phyloP scores from a whole-genome alignment of 768 basidiomycete genomes.

The Russula emetica region DNA sequence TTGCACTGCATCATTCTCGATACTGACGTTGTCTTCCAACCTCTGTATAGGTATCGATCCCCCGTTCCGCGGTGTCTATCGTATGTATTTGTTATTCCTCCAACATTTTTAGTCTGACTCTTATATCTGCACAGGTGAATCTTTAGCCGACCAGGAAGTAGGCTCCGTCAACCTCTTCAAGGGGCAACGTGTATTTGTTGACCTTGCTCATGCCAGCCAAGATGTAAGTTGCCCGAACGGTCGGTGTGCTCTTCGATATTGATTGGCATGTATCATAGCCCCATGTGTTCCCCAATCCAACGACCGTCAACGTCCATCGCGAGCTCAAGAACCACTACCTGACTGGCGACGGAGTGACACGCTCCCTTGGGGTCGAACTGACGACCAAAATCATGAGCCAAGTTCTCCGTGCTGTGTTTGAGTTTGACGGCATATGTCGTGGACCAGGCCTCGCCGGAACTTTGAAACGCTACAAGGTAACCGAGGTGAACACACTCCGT shows the following conservation, averaged over 20 bases:
- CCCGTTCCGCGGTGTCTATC: constrained; percentile 64
- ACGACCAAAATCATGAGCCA: constrained; percentile 58
- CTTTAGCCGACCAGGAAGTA: constrained; percentile 44
- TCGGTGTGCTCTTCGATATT: background rate
- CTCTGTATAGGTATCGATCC: constrained; percentile 58
- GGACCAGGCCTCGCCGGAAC: constrained; percentile 65
- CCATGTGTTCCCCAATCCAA: constrained; percentile 49
- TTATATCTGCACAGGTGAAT: constrained; percentile 39
- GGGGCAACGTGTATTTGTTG: constrained; percentile 56
- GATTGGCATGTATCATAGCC: constrained; percentile 36
- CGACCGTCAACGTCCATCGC: constrained; percentile 43
- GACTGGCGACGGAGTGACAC: constrained; percentile 46
- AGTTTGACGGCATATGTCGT: constrained; percentile 53
- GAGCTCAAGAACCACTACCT: constrained; percentile 44
- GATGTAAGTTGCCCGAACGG: constrained; percentile 40
- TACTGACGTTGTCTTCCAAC: constrained; percentile 18
- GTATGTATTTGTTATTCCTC: constrained; percentile 37
- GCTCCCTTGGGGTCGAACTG: constrained; percentile 48
- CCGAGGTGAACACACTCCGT: constrained; percentile 44
- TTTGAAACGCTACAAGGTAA: constrained; percentile 52
- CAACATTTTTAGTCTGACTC: background rate
- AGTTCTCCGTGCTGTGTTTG: constrained; percentile 61
- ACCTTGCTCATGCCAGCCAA: constrained; percentile 52
- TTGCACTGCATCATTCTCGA: background rate
- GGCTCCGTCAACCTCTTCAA: constrained; percentile 43